Percentiles rank a stretch among this genome's conserved stretches.
Evolutionary conservation across 164 flowering plant species (phyloP).

Genomic region (Annona cherimola): DNA sequence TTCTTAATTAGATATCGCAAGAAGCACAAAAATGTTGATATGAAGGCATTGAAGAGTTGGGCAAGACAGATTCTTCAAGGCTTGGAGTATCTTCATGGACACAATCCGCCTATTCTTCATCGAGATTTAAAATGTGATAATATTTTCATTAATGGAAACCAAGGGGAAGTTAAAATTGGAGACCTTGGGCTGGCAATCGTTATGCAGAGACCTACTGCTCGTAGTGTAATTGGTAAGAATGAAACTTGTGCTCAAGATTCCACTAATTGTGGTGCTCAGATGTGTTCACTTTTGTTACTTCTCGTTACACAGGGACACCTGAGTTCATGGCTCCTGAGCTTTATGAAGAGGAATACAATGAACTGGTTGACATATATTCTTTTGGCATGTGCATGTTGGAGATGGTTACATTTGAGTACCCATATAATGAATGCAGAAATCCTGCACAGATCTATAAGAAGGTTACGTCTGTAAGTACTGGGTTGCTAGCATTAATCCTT

Average conservation of each 20-base stretch:
- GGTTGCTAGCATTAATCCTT: background rate
- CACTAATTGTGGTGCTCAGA: background rate
- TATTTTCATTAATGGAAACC: slow-evolving; percentile 68
- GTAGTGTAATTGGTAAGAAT: slow-evolving; percentile 56
- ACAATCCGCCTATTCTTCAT: slow-evolving; percentile 59
- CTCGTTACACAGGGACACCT: slow-evolving; percentile 50
- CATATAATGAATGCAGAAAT: slow-evolving; percentile 66
- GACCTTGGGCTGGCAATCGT: slow-evolving; percentile 74
- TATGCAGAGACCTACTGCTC: slow-evolving; percentile 67
- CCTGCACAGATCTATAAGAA: slow-evolving; percentile 74
- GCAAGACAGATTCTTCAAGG: slow-evolving; percentile 72
- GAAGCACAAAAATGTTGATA: slow-evolving; percentile 59
- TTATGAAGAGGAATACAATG: slow-evolving; percentile 72
- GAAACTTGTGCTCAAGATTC: slow-evolving; percentile 1
- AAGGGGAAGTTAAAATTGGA: slow-evolving; percentile 77
- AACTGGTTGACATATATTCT: slow-evolving; percentile 71
- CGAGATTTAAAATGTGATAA: slow-evolving; percentile 76
- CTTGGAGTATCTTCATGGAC: slow-evolving; percentile 56
- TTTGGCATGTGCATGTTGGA: slow-evolving; percentile 80
- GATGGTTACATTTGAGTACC: slow-evolving; percentile 70
- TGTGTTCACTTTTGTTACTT: background rate
- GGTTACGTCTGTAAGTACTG: slow-evolving; percentile 56
- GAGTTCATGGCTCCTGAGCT: slow-evolving; percentile 91
- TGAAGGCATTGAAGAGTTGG: slow-evolving; percentile 80
- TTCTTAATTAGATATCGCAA: slow-evolving; percentile 49